Conservation (phyloP, 164 flowering plant genomes). For the Vitis amurensis region DNA sequence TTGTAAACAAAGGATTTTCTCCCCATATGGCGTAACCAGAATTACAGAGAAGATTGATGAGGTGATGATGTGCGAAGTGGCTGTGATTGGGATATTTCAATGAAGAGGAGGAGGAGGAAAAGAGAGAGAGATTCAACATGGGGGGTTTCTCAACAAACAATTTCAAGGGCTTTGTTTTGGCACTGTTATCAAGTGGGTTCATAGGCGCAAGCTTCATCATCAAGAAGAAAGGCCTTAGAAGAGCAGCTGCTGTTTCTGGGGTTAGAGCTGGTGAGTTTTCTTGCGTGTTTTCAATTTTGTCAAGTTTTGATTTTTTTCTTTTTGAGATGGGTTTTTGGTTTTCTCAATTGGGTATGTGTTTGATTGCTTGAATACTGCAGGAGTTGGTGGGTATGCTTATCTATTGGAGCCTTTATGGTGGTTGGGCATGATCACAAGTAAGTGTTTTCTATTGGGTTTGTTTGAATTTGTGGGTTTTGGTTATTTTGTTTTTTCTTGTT, state of each 20-base stretch:
- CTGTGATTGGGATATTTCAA: constrained; percentile 15
- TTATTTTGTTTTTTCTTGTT: constrained; percentile 1
- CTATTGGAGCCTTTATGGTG: constrained; percentile 90
- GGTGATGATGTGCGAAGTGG: constrained; percentile 1
- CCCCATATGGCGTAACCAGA: too few relatives aligned
- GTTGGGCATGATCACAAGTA: constrained; percentile 82
- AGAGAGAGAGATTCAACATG: constrained; percentile 21
- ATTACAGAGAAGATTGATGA: too few relatives aligned
- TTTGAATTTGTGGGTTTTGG: neutral
- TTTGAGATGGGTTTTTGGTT: constrained; percentile 14
- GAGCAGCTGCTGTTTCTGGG: constrained; percentile 76
- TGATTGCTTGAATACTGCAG: constrained; percentile 33
- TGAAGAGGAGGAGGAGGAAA: constrained; percentile 13
- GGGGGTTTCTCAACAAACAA: constrained; percentile 55
- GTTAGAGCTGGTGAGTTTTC: constrained; percentile 61
- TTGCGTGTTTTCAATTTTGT: neutral
- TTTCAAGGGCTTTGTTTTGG: constrained; percentile 61
- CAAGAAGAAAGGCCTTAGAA: constrained; percentile 78
- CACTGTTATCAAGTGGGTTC: constrained; percentile 66
- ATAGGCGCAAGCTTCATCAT: constrained; percentile 80
- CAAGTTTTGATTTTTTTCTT: neutral
- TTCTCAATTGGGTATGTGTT: constrained; percentile 13
- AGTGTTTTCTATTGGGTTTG: constrained; percentile 11
- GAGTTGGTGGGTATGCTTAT: constrained; percentile 76
- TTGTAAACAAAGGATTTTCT: too few relatives aligned